These are phyloP conservation scores for Rhodosporidiobolus sp. DNA, from an alignment of 768 basidiomycete genomes.

Conservation along the genomic window DNA sequence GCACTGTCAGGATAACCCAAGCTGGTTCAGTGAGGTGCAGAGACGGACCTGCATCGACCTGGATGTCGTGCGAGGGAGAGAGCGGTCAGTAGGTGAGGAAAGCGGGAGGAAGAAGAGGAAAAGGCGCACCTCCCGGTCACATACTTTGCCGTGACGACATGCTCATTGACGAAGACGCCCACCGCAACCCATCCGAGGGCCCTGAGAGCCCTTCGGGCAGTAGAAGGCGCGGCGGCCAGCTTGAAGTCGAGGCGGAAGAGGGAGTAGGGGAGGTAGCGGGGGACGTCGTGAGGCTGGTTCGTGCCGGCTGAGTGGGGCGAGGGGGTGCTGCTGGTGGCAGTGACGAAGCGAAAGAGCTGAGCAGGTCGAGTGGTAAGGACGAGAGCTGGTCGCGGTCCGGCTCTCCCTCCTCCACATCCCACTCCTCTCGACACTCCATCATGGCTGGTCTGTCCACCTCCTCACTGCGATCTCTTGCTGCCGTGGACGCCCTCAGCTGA, in stretches of 20 bases:
- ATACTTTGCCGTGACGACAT: slow-evolving; percentile 36
- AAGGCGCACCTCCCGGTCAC: slow-evolving; percentile 41
- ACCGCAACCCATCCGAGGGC: slow-evolving; percentile 41
- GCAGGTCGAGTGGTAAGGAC: background rate
- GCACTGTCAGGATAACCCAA: background rate
- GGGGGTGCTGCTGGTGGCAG: background rate
- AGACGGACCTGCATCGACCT: slow-evolving; percentile 45
- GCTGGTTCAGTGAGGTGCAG: background rate
- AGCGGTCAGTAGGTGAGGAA: background rate
- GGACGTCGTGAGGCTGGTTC: background rate
- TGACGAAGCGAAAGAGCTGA: background rate
- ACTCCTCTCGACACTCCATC: background rate
- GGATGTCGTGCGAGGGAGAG: too few relatives aligned
- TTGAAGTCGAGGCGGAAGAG: background rate
- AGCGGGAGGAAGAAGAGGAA: background rate
- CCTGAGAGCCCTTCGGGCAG: slow-evolving; percentile 15
- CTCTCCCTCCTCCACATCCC: background rate
- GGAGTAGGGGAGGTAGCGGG: background rate
- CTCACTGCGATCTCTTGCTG: background rate
- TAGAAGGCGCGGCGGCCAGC: background rate
- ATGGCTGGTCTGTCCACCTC: slow-evolving; percentile 16
- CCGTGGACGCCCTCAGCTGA: background rate
- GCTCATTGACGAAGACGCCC: slow-evolving; percentile 38
- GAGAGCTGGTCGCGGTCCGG: background rate
- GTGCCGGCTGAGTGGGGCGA: background rate